Evolutionary conservation across 257 asterid genomes (phyloP).

Genomic region (Paulownia fortunei): DNA sequence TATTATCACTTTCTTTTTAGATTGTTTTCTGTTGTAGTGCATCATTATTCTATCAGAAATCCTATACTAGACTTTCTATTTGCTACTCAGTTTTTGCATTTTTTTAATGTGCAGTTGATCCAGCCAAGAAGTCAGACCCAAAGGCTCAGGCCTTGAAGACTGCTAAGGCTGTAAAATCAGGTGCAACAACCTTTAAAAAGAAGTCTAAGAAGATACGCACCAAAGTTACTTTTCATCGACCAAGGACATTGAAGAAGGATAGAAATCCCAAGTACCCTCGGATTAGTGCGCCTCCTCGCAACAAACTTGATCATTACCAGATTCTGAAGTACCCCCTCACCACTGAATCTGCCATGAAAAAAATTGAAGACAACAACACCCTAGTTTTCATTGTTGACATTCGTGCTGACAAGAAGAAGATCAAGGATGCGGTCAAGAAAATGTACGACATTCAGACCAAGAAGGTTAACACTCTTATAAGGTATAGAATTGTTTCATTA

Average conservation of each 20-base stretch:
- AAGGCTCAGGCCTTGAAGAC: constrained; percentile 63
- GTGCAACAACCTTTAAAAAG: constrained; percentile 52
- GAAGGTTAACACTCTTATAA: constrained; percentile 60
- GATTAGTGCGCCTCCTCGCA: no score
- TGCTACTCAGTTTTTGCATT: background rate
- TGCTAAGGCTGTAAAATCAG: constrained; percentile 49
- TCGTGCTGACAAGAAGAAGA: no score
- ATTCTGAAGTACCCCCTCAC: constrained; percentile 54
- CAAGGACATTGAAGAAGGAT: no score
- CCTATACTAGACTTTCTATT: no score
- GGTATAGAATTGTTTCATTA: constrained; percentile 27
- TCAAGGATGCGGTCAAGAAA: constrained; percentile 58
- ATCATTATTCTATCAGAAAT: background rate
- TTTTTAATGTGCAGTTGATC: constrained; percentile 41
- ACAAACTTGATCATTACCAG: no score
- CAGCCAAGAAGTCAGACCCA: constrained; percentile 47
- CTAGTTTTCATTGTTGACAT: constrained; percentile 59
- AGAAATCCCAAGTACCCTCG: no score
- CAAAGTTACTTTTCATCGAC: constrained; percentile 53
- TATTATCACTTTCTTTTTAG: background rate
- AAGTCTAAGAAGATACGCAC: constrained; percentile 50
- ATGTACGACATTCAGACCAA: constrained; percentile 59
- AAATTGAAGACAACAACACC: constrained; percentile 61
- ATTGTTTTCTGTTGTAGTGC: background rate
- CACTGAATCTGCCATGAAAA: constrained; percentile 64